Percentiles rank a stretch among this genome's conserved stretches.
These are phyloP conservation scores for Trichoderma arundinaceum DNA, from an alignment of 2,329 filamentous ascomycete genomes.

Conservation along the genomic window DNA sequence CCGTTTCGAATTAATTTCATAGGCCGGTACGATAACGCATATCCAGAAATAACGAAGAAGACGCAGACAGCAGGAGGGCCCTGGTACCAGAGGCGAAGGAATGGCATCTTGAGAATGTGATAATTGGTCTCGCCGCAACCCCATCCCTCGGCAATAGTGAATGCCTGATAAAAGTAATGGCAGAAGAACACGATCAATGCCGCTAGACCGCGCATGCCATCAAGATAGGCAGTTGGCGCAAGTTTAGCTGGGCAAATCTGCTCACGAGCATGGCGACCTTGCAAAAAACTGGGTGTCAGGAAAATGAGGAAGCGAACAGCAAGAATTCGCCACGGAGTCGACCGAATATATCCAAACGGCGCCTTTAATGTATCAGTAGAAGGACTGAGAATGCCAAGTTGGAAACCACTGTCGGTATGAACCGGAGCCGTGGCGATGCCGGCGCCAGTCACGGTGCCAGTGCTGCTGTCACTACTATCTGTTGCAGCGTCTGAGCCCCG, in stretches of 20 bases:
- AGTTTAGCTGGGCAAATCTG: constrained; percentile 50
- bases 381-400: constrained; percentile 37
- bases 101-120: constrained; percentile 57
- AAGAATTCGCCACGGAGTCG: constrained; percentile 47
- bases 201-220: constrained; percentile 62
- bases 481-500: constrained; percentile 54
- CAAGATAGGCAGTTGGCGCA: constrained; percentile 62
- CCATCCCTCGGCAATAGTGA: constrained; percentile 58
- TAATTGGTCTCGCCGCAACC: constrained; percentile 53
- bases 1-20: constrained; percentile 53
- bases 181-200: constrained; percentile 63
- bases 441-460: constrained; percentile 21
- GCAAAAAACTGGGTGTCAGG: constrained; percentile 60
- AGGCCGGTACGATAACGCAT: constrained; percentile 61
- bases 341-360: constrained; percentile 40
- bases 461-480: constrained; percentile 43
- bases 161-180: constrained; percentile 61
- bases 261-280: constrained; percentile 51
- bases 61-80: constrained; percentile 63
- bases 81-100: constrained; percentile 60
- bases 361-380: constrained; percentile 38
- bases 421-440: constrained; percentile 12
- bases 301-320: constrained; percentile 51
- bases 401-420: constrained; percentile 42
- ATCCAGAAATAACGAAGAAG: constrained; percentile 68